These are phyloP conservation scores for Gastrolobium bilobum DNA, from an alignment of 306 rosid genomes.

Conservation along the genomic window DNA sequence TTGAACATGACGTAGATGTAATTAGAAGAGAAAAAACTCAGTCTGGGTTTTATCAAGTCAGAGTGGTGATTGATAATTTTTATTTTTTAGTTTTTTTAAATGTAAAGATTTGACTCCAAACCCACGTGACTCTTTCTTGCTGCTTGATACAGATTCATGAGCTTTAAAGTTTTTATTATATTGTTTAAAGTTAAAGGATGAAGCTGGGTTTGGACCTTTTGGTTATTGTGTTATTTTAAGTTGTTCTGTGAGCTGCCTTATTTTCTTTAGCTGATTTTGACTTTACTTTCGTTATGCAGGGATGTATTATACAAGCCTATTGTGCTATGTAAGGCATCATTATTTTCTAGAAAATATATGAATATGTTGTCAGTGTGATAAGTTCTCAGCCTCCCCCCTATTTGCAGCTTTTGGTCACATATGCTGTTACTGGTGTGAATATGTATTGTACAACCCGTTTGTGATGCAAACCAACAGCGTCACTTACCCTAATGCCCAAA, in stretches of 20 bases:
- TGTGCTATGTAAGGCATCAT: conserved; percentile 75
- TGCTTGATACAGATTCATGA: conserved; percentile 14
- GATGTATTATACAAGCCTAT: conserved; percentile 89
- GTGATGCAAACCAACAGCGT: too few species aligned
- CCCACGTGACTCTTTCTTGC: conserved; percentile 14
- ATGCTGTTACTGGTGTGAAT: conserved; percentile 97
- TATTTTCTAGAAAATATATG: conserved; percentile 23
- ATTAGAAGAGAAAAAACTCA: conserved; percentile 7
- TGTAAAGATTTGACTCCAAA: conserved; percentile 1
- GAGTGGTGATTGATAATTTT: background rate
- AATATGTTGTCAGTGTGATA: conserved; percentile 10
- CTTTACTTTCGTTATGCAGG: conserved; percentile 62
- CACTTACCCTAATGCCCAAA: too few species aligned
- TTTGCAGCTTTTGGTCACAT: conserved; percentile 92
- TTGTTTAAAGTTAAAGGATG: conserved; percentile 9
- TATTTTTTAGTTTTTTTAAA: conserved; percentile 3
- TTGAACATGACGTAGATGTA: background rate
- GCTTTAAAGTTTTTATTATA: background rate
- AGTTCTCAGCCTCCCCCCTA: background rate
- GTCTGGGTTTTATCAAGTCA: conserved; percentile 13
- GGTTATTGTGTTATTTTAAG: conserved; percentile 27
- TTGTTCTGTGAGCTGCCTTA: background rate
- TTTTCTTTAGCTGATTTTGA: conserved; percentile 40
- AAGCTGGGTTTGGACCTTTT: background rate
- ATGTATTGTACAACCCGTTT: too few species aligned